Conservation (phyloP, 2,329 filamentous ascomycete species). For the Fusarium tanahbumbuense region DNA sequence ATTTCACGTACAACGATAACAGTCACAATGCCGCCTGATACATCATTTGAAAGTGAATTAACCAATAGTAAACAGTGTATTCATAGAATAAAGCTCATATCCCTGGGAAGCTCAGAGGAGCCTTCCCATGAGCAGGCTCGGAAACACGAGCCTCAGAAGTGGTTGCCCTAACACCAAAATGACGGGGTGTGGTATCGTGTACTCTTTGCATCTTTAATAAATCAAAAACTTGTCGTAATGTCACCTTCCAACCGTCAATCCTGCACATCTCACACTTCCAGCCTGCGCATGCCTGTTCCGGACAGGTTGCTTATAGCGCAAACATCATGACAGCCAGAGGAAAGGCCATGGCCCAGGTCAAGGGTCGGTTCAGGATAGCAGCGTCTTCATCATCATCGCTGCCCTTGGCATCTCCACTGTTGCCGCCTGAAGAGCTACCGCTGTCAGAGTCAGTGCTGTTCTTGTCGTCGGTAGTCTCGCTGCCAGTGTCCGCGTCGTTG, state of each 20-base stretch:
- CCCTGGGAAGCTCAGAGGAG: constrained; percentile 5
- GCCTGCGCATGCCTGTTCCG: not conserved
- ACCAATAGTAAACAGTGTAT: constrained; percentile 31
- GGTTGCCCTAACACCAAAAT: constrained; percentile 8
- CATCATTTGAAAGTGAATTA: not conserved
- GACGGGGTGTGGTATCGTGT: constrained; percentile 32
- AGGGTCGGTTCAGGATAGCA: constrained; percentile 47
- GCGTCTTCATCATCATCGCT: constrained; percentile 47
- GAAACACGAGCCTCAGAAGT: constrained; percentile 28
- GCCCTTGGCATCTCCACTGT: constrained; percentile 42
- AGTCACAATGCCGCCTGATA: not conserved
- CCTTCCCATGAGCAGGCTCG: constrained; percentile 16
- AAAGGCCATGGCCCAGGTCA: constrained; percentile 50
- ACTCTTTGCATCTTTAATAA: constrained; percentile 36
- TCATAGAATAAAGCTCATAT: constrained; percentile 25
- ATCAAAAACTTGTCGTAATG: constrained; percentile 26
- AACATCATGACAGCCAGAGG: constrained; percentile 53
- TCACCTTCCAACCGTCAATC: constrained; percentile 24
- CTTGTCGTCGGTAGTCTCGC: constrained; percentile 39
- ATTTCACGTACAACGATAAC: not conserved
- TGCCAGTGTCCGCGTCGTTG: constrained; percentile 54
- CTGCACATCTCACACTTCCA: constrained; percentile 13
- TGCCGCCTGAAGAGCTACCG: constrained; percentile 21
- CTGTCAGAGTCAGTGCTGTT: constrained; percentile 37
- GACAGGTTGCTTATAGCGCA: constrained; percentile 41